Evolutionary conservation across 2,329 filamentous ascomycete species (phyloP), one percentile per base, ranked within the genome.

Genomic region (Ascochyta rabiei): DNA sequence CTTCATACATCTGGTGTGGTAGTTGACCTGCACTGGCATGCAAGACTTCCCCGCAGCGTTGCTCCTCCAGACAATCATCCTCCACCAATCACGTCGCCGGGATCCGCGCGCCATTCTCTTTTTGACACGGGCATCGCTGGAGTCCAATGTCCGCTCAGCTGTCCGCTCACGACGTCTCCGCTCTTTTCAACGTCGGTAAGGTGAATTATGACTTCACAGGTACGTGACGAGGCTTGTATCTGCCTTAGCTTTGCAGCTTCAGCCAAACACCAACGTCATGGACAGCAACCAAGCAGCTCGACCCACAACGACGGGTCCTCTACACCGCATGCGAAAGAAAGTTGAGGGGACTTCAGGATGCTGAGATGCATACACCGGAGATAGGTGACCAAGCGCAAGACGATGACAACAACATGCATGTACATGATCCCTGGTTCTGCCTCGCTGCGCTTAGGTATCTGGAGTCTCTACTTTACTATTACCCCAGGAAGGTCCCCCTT

Each of bases 21-120:
- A 6, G 30, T 53, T 21, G 39, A 23, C 37, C 16, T 28, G 23
- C 37, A 42, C 10, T 30, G 21, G 19, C 18, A 19, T 26, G 33
- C 43, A 19, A 41, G 39, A 39, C 26, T 62, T 61, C 56, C 59
- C 60, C 61, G 44, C 62, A 61, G 38, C 21, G 28, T 26, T 52
- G 39, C 49, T 57, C 44, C 57, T 66, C 67, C 54, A 44, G 61
- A 67, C 66, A 43, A 21, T 48, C 37, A 30, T 23, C 45, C 30
- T 69, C 70, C 67, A 69, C 70, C 69, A 70, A 70, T 70, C 53
- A 60, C 4, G 16, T 13, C 13, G 3, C 40, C 9, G 21, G 18
- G 19, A 31, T 24, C 13, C 7, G 23, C 21, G 13, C 50, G 43
- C 57, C 57, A 53, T 60, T 21, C 60, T 61, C 13, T 18, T 60